Conservation (phyloP, 257 asterid species). For the Lycium ferocissimum region DNA sequence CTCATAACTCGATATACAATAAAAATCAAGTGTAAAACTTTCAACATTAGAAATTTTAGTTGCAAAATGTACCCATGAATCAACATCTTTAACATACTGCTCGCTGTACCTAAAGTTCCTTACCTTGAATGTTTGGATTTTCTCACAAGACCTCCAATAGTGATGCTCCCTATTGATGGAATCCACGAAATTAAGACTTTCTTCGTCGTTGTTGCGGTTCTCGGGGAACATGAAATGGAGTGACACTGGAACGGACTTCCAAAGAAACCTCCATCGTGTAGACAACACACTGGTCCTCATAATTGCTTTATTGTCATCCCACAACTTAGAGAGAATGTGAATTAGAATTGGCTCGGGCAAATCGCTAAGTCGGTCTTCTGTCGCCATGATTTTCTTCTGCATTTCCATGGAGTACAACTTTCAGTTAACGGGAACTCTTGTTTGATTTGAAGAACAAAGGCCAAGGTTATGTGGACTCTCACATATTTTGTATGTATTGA, state of each 20-base stretch:
- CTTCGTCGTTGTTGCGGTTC: neutral
- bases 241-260: neutral
- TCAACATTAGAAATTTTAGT: neutral
- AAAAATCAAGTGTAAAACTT: neutral
- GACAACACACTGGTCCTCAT: neutral
- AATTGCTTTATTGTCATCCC: neutral
- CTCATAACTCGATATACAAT: neutral
- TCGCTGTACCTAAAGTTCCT: too few species aligned
- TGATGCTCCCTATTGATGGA: neutral
- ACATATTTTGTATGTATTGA: too few species aligned
- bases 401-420: neutral
- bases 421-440: too few species aligned
- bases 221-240: neutral
- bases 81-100: neutral
- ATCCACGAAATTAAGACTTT: neutral
- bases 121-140: neutral
- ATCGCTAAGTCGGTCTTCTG: neutral
- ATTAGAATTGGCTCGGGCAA: neutral
- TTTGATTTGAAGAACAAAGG: too few species aligned
- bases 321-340: neutral
- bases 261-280: neutral
- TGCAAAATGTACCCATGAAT: constrained; percentile 18
- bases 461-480: too few species aligned
- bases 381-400: neutral
- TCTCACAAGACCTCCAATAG: neutral